Evolutionary conservation across 495 filamentous ascomycete genomes (phyloP).

Genomic region (Lasiosphaeria ovina): DNA sequence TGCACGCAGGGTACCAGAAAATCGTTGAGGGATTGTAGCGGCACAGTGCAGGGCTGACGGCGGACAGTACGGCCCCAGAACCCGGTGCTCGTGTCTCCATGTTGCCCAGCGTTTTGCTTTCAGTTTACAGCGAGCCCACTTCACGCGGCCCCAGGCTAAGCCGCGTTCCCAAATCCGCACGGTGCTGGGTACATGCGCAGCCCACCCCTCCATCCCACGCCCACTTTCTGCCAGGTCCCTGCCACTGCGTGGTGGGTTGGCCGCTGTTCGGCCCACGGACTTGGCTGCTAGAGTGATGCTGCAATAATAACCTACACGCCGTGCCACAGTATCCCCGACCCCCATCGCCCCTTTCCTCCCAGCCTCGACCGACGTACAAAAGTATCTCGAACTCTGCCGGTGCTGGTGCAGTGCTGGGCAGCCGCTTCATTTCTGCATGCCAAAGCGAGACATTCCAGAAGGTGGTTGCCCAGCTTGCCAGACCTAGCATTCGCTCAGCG

Average conservation of each 20-base stretch:
- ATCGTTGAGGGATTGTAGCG: background rate
- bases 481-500: background rate
- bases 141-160: too few relatives aligned
- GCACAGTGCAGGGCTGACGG: background rate
- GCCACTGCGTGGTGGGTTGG: constrained; percentile 3
- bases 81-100: background rate
- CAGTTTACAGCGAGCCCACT: too few relatives aligned
- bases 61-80: background rate
- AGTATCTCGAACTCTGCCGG: constrained; percentile 13
- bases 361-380: constrained; percentile 17
- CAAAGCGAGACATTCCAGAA: constrained; percentile 2
- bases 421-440: constrained; percentile 4
- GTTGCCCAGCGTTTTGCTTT: too few relatives aligned
- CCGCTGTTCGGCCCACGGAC: constrained; percentile 17
- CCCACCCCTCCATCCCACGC: too few relatives aligned
- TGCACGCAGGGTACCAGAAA: background rate
- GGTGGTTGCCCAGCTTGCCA: constrained; percentile 3
- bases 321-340: constrained; percentile 22
- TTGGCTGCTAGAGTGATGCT: constrained; percentile 3
- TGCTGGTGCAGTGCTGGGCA: background rate
- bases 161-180: too few relatives aligned
- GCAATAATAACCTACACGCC: constrained; percentile 19
- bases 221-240: too few relatives aligned
- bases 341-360: constrained; percentile 7
- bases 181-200: too few relatives aligned